Conservation (phyloP, 2,329 filamentous ascomycete species). For the Dactylellina leptospora region DNA sequence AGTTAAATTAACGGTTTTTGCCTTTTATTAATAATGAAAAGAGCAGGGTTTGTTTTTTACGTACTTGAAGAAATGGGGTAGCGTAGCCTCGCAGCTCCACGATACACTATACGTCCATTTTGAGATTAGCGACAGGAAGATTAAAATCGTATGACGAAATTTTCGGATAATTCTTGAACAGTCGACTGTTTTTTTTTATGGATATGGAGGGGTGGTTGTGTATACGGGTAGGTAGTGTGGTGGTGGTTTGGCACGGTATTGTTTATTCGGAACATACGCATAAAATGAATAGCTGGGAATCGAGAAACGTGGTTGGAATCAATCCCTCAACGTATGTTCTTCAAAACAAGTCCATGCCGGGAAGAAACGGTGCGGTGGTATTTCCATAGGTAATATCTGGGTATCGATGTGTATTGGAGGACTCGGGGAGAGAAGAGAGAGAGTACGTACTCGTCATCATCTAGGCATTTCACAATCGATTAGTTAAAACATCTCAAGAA, state of each 20-base stretch:
- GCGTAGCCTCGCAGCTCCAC: constrained; percentile 60
- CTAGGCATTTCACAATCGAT: constrained; percentile 10
- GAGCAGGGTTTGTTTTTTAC: constrained; percentile 58
- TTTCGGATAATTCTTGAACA: too few relatives aligned
- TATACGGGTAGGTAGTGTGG: not conserved
- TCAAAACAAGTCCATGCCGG: not conserved
- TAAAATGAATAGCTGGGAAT: constrained; percentile 29
- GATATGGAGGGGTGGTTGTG: not conserved
- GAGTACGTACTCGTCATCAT: constrained; percentile 50
- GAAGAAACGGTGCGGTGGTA: not conserved
- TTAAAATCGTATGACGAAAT: too few relatives aligned
- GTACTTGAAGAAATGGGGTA: constrained; percentile 69
- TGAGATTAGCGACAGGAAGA: too few relatives aligned
- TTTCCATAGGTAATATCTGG: not conserved
- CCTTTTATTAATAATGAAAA: too few relatives aligned
- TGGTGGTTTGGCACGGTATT: not conserved
- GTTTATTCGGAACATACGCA: constrained; percentile 18
- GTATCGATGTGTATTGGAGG: not conserved
- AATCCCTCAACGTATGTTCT: constrained; percentile 16
- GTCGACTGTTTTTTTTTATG: not conserved
- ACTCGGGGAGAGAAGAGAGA: not conserved
- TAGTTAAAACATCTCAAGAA: constrained; percentile 4
- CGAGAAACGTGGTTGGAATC: not conserved
- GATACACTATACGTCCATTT: constrained; percentile 46
- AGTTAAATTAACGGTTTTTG: constrained; percentile 58